Percentiles rank a stretch among this genome's conserved stretches.
Evolutionary conservation across 306 rosid species (phyloP).

Genomic region (Rubus parviflorus): DNA sequence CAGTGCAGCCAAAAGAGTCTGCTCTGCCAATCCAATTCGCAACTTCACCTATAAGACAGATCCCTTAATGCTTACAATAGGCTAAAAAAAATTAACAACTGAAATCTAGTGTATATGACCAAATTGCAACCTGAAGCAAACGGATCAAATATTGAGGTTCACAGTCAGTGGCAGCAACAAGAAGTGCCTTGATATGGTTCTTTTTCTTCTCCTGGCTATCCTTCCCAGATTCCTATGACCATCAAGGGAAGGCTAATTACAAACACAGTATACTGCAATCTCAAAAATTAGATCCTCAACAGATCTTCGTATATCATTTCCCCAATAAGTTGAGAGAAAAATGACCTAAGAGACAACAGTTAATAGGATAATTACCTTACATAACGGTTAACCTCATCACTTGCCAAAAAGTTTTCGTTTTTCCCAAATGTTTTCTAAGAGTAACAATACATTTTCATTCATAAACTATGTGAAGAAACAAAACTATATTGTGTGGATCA

Average conservation of each 20-base stretch:
- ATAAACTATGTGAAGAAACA: constrained; percentile 1
- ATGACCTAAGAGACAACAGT: constrained; percentile 2
- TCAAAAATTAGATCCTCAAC: background rate
- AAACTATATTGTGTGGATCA: background rate
- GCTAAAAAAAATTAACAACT: constrained; percentile 23
- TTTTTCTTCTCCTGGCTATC: constrained; percentile 94
- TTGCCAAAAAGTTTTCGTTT: background rate
- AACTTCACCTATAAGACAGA: constrained; percentile 57
- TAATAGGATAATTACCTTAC: background rate
- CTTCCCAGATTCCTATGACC: constrained; percentile 82
- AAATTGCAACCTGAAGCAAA: constrained; percentile 71
- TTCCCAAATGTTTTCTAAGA: background rate
- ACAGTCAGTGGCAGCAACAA: constrained; percentile 90
- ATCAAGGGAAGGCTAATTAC: constrained; percentile 5
- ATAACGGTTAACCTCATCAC: background rate
- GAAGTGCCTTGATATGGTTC: constrained; percentile 78
- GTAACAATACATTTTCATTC: background rate
- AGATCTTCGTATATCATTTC: background rate
- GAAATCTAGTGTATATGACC: constrained; percentile 18
- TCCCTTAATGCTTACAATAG: constrained; percentile 23
- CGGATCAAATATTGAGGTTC: constrained; percentile 88
- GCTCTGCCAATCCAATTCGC: constrained; percentile 88
- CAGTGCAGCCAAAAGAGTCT: constrained; percentile 87
- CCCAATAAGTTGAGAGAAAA: background rate
- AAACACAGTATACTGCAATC: background rate